Evolutionary conservation across 169 alveolate species (phyloP), one percentile per base, ranked within the genome.

Genomic region (Cryptosporidium canis): DNA sequence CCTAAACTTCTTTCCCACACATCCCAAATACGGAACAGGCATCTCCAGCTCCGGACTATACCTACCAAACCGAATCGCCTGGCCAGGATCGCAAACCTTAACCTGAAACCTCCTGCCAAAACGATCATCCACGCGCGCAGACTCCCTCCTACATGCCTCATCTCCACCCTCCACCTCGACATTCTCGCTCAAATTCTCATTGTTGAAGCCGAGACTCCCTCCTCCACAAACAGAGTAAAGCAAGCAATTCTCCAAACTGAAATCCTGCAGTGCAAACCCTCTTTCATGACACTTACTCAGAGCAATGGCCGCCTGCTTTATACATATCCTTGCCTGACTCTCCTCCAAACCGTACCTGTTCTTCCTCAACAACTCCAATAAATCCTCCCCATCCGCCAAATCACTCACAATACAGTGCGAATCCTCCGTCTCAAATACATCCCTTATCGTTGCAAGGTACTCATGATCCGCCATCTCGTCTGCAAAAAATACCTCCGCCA

Each of bases 261-360:
- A 90, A 82, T 90, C 92, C 41, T 90, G 92, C 68, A 90, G 18
- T 44, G 92, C 92, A 66, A 90, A 66, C 33, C 92, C 92, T 64
- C 84, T 55, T 37, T 70, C 66, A 56, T 63, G 83, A 21, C 90
- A 83, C 2, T 33, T 51, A 65, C 58, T 53, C 14, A 83, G 33
- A 11, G 90, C 68, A 12, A 83, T 51, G 16, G 84, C 84, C 16
- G 84, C 84, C 43, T 70, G 84, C n/a, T 70, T 70, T 44, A 70
- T 70, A 33, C 65, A 70, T 51, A 70, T 55, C 9, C 45, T 39
- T 51, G 67, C 43, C 16, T 51, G 39, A n/a, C 39, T 14, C 31
- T 64, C 83, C 11, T 39, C 33, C n/a, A 68, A 47, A 9, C 90
- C 84, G 18, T 37, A 53, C 12, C 84, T 35, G 29, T 71, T 37